Evolutionary conservation across 176 grass and related monocot genomes (phyloP).

Genomic region (Pontederia paniculata): DNA sequence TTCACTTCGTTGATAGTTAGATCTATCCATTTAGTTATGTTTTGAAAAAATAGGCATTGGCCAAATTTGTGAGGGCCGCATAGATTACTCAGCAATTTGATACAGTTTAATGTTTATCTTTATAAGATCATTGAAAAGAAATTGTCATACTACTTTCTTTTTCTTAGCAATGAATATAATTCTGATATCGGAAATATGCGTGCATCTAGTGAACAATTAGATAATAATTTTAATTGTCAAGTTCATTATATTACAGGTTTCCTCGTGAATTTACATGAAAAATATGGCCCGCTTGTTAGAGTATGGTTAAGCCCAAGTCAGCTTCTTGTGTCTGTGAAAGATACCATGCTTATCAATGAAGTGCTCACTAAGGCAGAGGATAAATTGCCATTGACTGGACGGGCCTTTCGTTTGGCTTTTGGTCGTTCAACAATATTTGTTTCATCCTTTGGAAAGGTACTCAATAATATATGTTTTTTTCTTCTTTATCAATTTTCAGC

Average conservation of each 20-base stretch:
- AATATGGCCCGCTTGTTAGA: slow-evolving; percentile 74
- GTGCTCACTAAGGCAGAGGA: slow-evolving; percentile 73
- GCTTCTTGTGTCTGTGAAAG: slow-evolving; percentile 86
- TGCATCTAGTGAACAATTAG: neutral
- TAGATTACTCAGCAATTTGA: too few relatives aligned
- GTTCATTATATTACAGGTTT: slow-evolving; percentile 38
- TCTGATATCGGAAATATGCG: slow-evolving; percentile 3
- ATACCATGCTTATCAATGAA: slow-evolving; percentile 57
- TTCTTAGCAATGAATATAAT: too few relatives aligned
- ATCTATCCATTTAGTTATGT: too few relatives aligned
- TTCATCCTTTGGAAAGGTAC: slow-evolving; percentile 76
- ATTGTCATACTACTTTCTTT: too few relatives aligned
- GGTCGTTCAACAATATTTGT: slow-evolving; percentile 65
- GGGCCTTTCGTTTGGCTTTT: slow-evolving; percentile 78
- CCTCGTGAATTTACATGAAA: slow-evolving; percentile 60
- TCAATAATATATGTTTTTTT: slow-evolving; percentile 3
- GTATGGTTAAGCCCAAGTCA: slow-evolving; percentile 80
- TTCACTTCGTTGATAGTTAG: too few relatives aligned
- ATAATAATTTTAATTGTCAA: slow-evolving; percentile 4
- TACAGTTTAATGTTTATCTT: too few relatives aligned
- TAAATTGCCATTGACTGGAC: slow-evolving; percentile 68
- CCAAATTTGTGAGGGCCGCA: too few relatives aligned
- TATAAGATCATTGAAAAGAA: too few relatives aligned
- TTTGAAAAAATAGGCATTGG: too few relatives aligned
- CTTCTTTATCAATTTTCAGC: neutral